These are phyloP conservation scores for Golubevia pallescens DNA, from an alignment of 1,284 basidiomycete species.

Conservation along the genomic window DNA sequence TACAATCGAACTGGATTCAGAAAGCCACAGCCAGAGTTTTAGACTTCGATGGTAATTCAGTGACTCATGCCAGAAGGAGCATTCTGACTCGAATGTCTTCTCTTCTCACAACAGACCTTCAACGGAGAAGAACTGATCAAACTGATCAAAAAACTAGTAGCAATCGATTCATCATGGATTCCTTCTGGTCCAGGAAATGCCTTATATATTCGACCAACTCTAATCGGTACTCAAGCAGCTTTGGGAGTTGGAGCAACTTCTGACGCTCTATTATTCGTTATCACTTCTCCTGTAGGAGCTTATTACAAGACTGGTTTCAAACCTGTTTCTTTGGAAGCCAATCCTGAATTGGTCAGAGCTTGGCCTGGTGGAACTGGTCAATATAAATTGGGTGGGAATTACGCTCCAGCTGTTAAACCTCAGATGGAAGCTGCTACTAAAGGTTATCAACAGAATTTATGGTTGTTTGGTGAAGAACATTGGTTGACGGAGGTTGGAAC, in stretches of 20 bases:
- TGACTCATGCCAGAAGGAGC: too few relatives aligned
- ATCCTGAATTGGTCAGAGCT: constrained; percentile 87
- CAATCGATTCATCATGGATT: constrained; percentile 89
- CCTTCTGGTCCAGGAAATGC: constrained; percentile 87
- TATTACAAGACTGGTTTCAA: constrained; percentile 97
- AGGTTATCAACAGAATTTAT: constrained; percentile 93
- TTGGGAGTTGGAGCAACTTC: constrained; percentile 86
- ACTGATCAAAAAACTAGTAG: constrained; percentile 86
- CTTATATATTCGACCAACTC: constrained; percentile 81
- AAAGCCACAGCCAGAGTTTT: too few relatives aligned
- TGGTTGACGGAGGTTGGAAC: constrained; percentile 74
- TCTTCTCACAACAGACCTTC: too few relatives aligned
- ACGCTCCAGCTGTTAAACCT: constrained; percentile 67
- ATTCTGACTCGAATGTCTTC: too few relatives aligned
- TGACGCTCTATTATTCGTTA: constrained; percentile 91
- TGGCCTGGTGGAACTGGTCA: constrained; percentile 90
- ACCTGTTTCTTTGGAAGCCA: constrained; percentile 88
- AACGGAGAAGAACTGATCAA: constrained; percentile 79
- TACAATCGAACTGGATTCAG: too few relatives aligned
- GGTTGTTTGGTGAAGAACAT: constrained; percentile 88
- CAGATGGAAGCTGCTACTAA: constrained; percentile 81
- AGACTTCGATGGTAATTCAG: too few relatives aligned
- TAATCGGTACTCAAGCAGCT: constrained; percentile 88
- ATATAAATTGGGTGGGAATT: constrained; percentile 86
- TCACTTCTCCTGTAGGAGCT: constrained; percentile 89